phyloP scores from a whole-genome alignment of 805 yeast genomes.

The Candida khao-thaluensis region DNA sequence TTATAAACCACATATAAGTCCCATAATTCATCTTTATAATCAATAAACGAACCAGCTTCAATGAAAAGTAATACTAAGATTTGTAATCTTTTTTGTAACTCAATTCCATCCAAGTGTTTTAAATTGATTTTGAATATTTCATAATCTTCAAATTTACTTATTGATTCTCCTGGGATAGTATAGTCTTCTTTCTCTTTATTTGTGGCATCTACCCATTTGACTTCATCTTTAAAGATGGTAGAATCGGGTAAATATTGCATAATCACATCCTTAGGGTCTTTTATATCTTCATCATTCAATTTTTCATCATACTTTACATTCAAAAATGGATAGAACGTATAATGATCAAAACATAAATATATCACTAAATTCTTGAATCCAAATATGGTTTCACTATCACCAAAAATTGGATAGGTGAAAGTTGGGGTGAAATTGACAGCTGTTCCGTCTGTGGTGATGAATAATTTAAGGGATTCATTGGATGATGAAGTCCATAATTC shows the following conservation, averaged over 20 bases:
- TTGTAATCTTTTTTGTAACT: constrained; percentile 68
- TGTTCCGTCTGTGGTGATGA: constrained; percentile 55
- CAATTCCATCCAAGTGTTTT: constrained; percentile 40
- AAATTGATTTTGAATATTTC: constrained; percentile 53
- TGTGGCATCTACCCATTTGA: constrained; percentile 60
- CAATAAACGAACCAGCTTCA: constrained; percentile 92
- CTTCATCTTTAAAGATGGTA: constrained; percentile 62
- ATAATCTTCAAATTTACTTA: constrained; percentile 26
- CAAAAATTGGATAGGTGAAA: constrained; percentile 92
- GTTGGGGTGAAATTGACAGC: constrained; percentile 64
- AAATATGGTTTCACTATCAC: constrained; percentile 83
- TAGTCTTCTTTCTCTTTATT: constrained; percentile 47
- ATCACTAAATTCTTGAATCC: constrained; percentile 76
- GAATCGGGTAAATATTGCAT: constrained; percentile 60
- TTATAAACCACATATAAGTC: constrained; percentile 60
- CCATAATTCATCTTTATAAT: constrained; percentile 75
- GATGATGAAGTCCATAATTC: constrained; percentile 76
- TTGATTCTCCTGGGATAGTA: constrained; percentile 40
- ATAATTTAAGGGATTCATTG: constrained; percentile 62
- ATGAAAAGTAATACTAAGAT: constrained; percentile 80
- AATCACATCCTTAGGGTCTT: constrained; percentile 58
- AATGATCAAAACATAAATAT: constrained; percentile 66
- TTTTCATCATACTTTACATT: constrained; percentile 56
- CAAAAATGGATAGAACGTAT: constrained; percentile 70
- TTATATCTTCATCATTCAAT: constrained; percentile 52